Base-by-base conservation (phyloP, 495 filamentous ascomycete genomes). In the Chaetomium cochliodes region DNA sequence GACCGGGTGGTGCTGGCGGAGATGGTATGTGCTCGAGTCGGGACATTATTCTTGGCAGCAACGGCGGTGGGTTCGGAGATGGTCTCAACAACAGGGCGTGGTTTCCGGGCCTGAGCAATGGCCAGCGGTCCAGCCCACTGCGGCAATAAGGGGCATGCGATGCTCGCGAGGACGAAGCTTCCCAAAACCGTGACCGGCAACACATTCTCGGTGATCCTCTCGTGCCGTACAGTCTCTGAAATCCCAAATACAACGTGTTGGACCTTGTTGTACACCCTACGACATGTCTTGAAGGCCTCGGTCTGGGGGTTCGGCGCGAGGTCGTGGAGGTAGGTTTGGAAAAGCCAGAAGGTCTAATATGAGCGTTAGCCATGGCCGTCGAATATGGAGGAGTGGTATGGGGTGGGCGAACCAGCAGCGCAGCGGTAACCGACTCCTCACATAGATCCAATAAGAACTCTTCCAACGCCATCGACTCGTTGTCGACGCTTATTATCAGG, bases 401-500 rank as follows among this genome's bases (percentile, higher is more conserved):
- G 51, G 42, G 49, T n/a, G 47, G 64, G 68, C 85, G 69, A 75
- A 91, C 89, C 79, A 91, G 79, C 65, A 92, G 76, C 53, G 89
- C 89, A 51, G 87, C 88, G 68, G 88, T 90, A 64, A 90, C 89
- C 9, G 88, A 90, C 77, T 90, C 87, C 72, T 92, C 87, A 75
- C 89, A 92, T 30, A 92, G 78, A 73, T 92, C 89, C 67, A 91
- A 78, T 69, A 92, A 84, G 69, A 91, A 92, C 73, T 92, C 89
- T 75, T 92, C 89, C 75, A 92, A 74, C 25, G 89, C 89, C 87
- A 92, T 91, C 57, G 88, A 91, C 78, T 92, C 89, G 78, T 91
- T 90, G 77, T 91, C 86, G 75, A 90, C 82, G 76, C 86, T 90
- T 65, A 92, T 85, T 68, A 90, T 81, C 62, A 92, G 84, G 78